phyloP scores from a whole-genome alignment of 202 grass and related monocot genomes.

The Saccharum hybrid region DNA sequence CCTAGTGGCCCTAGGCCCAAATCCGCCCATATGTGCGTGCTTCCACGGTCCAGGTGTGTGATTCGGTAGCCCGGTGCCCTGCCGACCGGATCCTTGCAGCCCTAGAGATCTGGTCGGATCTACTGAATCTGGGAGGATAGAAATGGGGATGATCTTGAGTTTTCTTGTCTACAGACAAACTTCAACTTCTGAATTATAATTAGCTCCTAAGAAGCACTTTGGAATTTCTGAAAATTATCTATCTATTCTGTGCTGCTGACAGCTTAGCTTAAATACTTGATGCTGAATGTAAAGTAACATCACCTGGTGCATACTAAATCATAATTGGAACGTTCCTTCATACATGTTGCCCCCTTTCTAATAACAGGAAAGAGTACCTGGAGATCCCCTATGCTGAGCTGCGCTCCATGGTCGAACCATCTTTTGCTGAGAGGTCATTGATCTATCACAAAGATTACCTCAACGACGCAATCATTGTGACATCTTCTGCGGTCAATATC shows the following conservation, averaged over 20 bases:
- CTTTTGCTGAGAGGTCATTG: slow-evolving; percentile 67
- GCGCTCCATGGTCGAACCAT: slow-evolving; percentile 75
- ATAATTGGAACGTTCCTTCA: background rate
- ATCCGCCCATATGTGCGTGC: background rate
- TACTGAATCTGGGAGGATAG: background rate
- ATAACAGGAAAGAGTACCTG: slow-evolving; percentile 72
- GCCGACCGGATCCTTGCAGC: background rate
- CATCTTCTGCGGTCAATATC: slow-evolving; percentile 59
- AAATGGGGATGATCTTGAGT: no score
- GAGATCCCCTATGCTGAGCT: slow-evolving; percentile 72
- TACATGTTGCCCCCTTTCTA: background rate
- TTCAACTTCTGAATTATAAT: no score
- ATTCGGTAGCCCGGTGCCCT: background rate
- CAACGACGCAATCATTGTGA: slow-evolving; percentile 54
- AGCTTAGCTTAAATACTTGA: no score
- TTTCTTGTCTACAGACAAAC: no score
- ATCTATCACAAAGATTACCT: slow-evolving; percentile 80
- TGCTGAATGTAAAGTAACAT: no score
- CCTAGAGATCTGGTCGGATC: background rate
- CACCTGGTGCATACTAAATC: background rate
- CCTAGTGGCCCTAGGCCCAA: no score
- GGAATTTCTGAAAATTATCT: no score
- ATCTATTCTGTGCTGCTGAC: no score
- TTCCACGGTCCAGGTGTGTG: background rate
- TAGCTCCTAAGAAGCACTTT: no score